Conservation (phyloP, 2,329 filamentous ascomycete species). For the Xylariaceae sp. region DNA sequence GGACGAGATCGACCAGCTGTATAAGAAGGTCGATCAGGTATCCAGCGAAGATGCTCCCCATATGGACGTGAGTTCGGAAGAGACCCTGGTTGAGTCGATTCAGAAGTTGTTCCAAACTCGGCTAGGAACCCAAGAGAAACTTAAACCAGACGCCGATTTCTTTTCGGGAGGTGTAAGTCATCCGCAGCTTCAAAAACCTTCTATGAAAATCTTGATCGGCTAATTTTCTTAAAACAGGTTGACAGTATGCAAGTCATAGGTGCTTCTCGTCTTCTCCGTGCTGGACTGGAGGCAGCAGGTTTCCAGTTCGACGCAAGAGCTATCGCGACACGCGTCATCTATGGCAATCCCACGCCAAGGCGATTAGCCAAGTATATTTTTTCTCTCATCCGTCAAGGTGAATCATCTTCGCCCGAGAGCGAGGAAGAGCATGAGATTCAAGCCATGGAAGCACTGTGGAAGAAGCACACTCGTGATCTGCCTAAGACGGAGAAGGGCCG, state of each 20-base stretch:
- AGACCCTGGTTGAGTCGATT: slow-evolving; percentile 41
- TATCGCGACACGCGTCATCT: slow-evolving; percentile 47
- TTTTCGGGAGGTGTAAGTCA: slow-evolving; percentile 43
- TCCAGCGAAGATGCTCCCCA: slow-evolving; percentile 29
- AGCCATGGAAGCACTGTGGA: slow-evolving; percentile 43
- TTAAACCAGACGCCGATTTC: slow-evolving; percentile 45
- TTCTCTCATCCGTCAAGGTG: slow-evolving; percentile 30
- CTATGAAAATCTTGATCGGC: background rate
- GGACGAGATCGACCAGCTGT: slow-evolving; percentile 51
- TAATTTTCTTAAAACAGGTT: slow-evolving; percentile 31
- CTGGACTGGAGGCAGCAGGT: slow-evolving; percentile 41
- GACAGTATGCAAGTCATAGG: slow-evolving; percentile 51
- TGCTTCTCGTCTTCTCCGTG: slow-evolving; percentile 44
- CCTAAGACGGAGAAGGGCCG: slow-evolving; percentile 33
- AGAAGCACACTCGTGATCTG: slow-evolving; percentile 45
- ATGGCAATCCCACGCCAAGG: slow-evolving; percentile 46
- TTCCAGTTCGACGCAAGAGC: slow-evolving; percentile 42
- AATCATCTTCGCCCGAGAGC: background rate
- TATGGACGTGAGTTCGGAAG: slow-evolving; percentile 40
- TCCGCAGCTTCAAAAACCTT: background rate
- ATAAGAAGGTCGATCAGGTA: slow-evolving; percentile 35
- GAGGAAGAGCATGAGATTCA: slow-evolving; percentile 33
- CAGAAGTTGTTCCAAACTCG: slow-evolving; percentile 38
- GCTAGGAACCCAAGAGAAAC: slow-evolving; percentile 34
- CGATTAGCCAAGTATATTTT: slow-evolving; percentile 44